Base-by-base conservation (phyloP, 352 stramenopile species). In the Salisapilia sapeloensis region DNA sequence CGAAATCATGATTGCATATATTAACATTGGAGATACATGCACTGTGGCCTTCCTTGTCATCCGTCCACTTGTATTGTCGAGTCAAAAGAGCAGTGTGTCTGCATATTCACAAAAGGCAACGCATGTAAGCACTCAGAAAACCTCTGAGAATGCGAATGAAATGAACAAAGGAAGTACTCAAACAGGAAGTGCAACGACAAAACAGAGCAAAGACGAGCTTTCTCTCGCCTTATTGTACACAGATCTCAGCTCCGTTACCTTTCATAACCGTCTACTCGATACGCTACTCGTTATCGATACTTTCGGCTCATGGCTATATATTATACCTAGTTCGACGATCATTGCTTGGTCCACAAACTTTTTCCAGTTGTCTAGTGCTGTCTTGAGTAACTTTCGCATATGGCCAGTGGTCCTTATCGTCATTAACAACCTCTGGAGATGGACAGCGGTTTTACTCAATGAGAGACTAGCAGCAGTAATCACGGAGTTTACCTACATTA, bases 301-400 rank as follows among this genome's bases (percentile, higher is more conserved):
- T 20, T 15, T 53, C 14, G 16, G 47, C 17, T 26, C 45, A n/a
- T 53, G 45, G 39, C 6, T 53, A 8, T 53, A 48, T 22, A 35
- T 53, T 6, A 26, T 53, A 9, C 40, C 45, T n/a, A 53, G 48
- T 36, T 44, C 45, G 14, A 42, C 35, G 5, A 35, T 48, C 23
- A 48, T 53, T 20, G 45, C 45, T 1, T 53, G 45, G 45, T 23
- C 34, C 21, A 44, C 27, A 10, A 53, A 17, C 24, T 10, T 33
- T 4, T 53, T 18, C 33, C 39, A 44, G 28, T 29, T 53, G 21
- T 31, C 16, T 13, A 53, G 39, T n/a, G 45, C 45, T n/a, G 47
- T 42, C 35, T 23, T 53, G 5, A 48, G 35, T 23, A 53, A 40
- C 21, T 53, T 53, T 24, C 45, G 45, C 15, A 33, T 53, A n/a